Base-by-base conservation (phyloP, 331 rosid genomes). In the Erythrophleum ivorense region DNA sequence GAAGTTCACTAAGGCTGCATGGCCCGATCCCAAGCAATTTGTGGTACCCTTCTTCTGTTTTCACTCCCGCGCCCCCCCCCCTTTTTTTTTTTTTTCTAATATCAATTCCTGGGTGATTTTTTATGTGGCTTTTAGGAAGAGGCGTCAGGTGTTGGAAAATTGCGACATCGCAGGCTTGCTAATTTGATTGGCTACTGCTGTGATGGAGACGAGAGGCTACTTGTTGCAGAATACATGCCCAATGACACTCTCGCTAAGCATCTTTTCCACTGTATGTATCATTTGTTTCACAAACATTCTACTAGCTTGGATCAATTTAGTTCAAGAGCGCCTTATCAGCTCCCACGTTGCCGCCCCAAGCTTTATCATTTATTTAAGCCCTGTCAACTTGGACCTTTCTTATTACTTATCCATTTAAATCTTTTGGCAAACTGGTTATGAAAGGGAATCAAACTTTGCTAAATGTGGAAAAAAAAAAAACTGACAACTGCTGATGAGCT, bases 1-100 rank as follows among this genome's bases (percentile, higher is more conserved):
- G 92, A 93, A 92, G 95, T 96, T 94, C 85, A 79, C 94, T 46
- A 96, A 94, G 68, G 84, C 89, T 64, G 98, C 98, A 9, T 96
- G 99, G 98, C 99, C 99, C 24, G 95, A 96, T 85, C 92, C 99
- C 73, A 90, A 93, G 82, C 99, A 94, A 73, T 96, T 96, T 78
- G 97, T 91, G 54, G 96, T 91, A 84, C 31, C 21, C 9, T 21
- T 31, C 19, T 5, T 73, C 63, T 36, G 1, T 16, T 7, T 2
- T 21, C 52, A 57, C 50, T 24, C 29, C 29, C 29, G 29, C 29
- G 0, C 29, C 29, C 29, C 29, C 29, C 29, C 29, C 29, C 29
- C 29, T 1, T 3, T 21, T 43, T 36, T 5, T 6, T 13, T 31
- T 2, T 31, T 43, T 15, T 11, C 52, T 33, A 72, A 3, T 31